A percentile compares a stretch with the other conserved stretches of the same genome.
phyloP scores from a whole-genome alignment of 2,329 filamentous ascomycete species.

The Cladosporium sp. region DNA sequence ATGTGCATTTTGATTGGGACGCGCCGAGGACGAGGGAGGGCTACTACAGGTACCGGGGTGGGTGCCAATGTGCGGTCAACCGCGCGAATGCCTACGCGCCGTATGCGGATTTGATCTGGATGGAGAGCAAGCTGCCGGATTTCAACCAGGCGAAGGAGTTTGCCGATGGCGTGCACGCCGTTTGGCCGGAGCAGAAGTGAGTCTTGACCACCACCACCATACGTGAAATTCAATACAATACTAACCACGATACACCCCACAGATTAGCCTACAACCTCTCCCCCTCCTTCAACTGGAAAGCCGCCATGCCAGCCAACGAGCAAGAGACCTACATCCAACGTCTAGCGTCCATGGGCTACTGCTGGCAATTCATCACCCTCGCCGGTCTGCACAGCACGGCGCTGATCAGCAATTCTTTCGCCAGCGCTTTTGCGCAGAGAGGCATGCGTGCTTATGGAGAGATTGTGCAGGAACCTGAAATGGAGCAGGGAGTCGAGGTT shows the following conservation, averaged over 20 bases:
- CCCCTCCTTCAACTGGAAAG: constrained; percentile 99
- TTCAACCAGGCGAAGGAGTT: constrained; percentile 90
- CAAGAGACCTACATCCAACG: constrained; percentile 97
- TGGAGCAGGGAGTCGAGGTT: constrained; percentile 83
- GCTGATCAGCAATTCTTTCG: constrained; percentile 85
- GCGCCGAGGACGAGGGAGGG: constrained; percentile 88
- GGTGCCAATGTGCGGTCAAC: constrained; percentile 87
- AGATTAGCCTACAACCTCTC: constrained; percentile 97
- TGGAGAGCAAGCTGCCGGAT: constrained; percentile 97
- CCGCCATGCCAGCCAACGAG: constrained; percentile 84
- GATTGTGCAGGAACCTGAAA: constrained; percentile 96
- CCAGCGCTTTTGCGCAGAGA: constrained; percentile 70
- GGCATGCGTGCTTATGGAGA: constrained; percentile 98
- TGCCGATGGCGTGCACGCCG: constrained; percentile 85
- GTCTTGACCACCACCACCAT: constrained; percentile 31
- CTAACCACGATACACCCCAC: constrained; percentile 15
- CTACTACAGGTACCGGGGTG: constrained; percentile 89
- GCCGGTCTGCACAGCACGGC: constrained; percentile 94
- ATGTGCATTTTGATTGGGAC: constrained; percentile 94
- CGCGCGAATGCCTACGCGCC: constrained; percentile 87
- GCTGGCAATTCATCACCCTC: constrained; percentile 99
- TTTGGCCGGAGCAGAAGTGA: constrained; percentile 94
- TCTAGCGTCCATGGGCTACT: constrained; percentile 84
- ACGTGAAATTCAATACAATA: background rate
- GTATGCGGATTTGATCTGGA: constrained; percentile 96